Base-by-base conservation (phyloP, 352 stramenopile genomes). In the Aphanomyces invadans region DNA sequence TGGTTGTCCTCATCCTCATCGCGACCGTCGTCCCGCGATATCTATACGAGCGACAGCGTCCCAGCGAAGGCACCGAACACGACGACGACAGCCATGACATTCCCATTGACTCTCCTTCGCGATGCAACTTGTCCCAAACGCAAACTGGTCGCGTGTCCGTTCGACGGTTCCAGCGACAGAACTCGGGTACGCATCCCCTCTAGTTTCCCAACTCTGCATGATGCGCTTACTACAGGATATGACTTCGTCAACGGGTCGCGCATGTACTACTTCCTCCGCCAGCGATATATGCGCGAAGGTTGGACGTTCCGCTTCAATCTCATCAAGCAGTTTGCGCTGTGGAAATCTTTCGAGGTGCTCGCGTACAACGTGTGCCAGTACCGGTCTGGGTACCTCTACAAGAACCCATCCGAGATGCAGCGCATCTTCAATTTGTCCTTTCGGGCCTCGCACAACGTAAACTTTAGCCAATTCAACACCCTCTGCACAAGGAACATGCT, bases 321-420 rank as follows among this genome's bases (percentile, higher is more conserved):
- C 19, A 73, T 77, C 45, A 90, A 90, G 72, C 86, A 95, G 57
- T 95, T 83, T 80, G 75, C 89, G 25, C 70, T 92, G 4, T 95
- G 83, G 81, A 95, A 92, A 63, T 90, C 82, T 56, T 90, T 95
- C 44, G 86, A 95, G 71, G 80, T 95, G 55, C 71, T 95, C 9
- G 86, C 86, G 55, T 92, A 90, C 76, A 95, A 95, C 57, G 89
- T 95, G 64, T 95, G 86, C 63, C 82, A 95, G 70, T 76, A 95
- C 61, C 78, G 86, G 2, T 90, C 80, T 2, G 82, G 83, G 11
- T 95, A 95, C 61, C 85, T 95, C 48, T 95, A 95, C 80, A 95
- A 95, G 72, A 95, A 95, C 64, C 83, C 86, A 2, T 26, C 63
- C 2, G 86, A 92, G 63, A 92, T 95, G 86, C 72, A 90, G 60